These are phyloP conservation scores for Anacardium occidentale DNA, from an alignment of 345 rosid species.

Conservation along the genomic window DNA sequence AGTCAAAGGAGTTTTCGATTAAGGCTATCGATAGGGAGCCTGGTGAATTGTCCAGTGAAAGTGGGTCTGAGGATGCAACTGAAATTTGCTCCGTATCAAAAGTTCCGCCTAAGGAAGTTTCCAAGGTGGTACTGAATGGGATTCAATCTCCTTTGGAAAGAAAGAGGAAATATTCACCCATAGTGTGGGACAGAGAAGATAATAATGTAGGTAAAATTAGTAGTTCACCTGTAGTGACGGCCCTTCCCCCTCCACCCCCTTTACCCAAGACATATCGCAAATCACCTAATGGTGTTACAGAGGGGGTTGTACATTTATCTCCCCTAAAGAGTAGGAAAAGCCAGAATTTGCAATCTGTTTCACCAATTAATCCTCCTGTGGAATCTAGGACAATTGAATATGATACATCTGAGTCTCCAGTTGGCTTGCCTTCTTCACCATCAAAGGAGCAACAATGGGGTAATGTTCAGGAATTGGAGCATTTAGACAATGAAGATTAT, in stretches of 20 bases:
- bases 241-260: conserved; percentile 64
- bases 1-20: conserved; percentile 34
- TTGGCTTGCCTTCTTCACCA: conserved; percentile 34
- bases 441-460: conserved; percentile 37
- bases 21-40: conserved; percentile 82
- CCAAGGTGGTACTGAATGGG: conserved; percentile 50
- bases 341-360: conserved; percentile 29
- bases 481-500: conserved; percentile 67
- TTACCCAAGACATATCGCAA: conserved; percentile 41
- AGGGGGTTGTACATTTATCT: conserved; percentile 38
- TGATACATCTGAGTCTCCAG: conserved; percentile 36
- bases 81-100: conserved; percentile 50
- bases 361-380: conserved; percentile 34
- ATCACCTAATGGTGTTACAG: conserved; percentile 42
- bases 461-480: conserved; percentile 42
- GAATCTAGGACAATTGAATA: conserved; percentile 24
- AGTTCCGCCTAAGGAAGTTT: conserved; percentile 41
- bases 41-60: conserved; percentile 98
- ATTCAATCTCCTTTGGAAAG: conserved; percentile 45
- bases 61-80: conserved; percentile 79
- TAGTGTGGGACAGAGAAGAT: conserved; percentile 94
- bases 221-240: conserved; percentile 30
- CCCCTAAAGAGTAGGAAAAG: conserved; percentile 36
- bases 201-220: conserved; percentile 42
- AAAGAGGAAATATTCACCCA: conserved; percentile 95